Conservation (phyloP, 768 basidiomycete species). For the Amanita pallidorosea region DNA sequence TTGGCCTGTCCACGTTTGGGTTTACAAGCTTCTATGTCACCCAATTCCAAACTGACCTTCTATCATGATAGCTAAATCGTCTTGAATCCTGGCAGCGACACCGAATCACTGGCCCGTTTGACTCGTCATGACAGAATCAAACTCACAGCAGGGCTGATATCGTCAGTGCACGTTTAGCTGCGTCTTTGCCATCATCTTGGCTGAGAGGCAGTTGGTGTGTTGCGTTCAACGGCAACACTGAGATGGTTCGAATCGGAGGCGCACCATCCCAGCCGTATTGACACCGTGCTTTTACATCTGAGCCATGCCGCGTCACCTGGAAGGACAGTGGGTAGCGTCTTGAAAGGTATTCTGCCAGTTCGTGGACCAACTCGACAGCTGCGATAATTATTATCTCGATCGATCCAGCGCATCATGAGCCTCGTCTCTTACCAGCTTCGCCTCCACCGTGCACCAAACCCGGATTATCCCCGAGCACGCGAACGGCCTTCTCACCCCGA, state of each 20-base stretch:
- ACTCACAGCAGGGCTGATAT: slow-evolving; percentile 55
- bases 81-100: slow-evolving; percentile 31
- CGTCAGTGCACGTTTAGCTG: slow-evolving; percentile 44
- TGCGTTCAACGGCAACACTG: slow-evolving; percentile 34
- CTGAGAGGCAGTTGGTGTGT: slow-evolving; percentile 40
- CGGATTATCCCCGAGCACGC: slow-evolving; percentile 38
- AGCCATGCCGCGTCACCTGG: slow-evolving; percentile 32
- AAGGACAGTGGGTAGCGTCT: slow-evolving; percentile 53
- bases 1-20: slow-evolving; percentile 28
- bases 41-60: slow-evolving; percentile 28
- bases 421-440: slow-evolving; percentile 25
- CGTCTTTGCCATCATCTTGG: slow-evolving; percentile 20
- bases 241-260: slow-evolving; percentile 39
- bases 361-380: slow-evolving; percentile 62
- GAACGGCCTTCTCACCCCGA: slow-evolving; percentile 36
- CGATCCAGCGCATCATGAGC: neutral
- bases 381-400: neutral
- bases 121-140: neutral
- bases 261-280: slow-evolving; percentile 31
- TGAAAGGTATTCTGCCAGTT: slow-evolving; percentile 56
- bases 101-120: neutral
- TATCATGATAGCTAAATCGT: slow-evolving; percentile 50
- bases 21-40: neutral
- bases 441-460: slow-evolving; percentile 24
- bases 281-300: slow-evolving; percentile 2